Conservation (phyloP, 2,329 filamentous ascomycete genomes). For the Pezicula carpinea region DNA sequence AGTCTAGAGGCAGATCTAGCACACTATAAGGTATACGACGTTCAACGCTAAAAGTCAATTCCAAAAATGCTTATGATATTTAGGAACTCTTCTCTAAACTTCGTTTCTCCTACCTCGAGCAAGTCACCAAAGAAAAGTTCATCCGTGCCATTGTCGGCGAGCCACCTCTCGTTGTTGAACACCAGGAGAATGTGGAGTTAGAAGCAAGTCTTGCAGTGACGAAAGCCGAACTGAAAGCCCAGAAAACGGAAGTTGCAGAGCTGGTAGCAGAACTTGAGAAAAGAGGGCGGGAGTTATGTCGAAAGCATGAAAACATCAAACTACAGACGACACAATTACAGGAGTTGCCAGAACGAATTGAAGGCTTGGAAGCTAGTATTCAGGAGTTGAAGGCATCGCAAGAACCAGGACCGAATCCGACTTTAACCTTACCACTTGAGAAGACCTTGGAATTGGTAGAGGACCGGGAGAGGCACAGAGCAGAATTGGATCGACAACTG, state of each 20-base stretch:
- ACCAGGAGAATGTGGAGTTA: slow-evolving; percentile 74
- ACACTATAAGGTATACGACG: slow-evolving; percentile 68
- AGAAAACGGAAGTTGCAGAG: slow-evolving; percentile 73
- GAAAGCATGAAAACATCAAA: slow-evolving; percentile 46
- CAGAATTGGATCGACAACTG: slow-evolving; percentile 57
- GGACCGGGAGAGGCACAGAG: slow-evolving; percentile 44
- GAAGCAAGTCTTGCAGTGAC: slow-evolving; percentile 64
- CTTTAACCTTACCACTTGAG: slow-evolving; percentile 50
- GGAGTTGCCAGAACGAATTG: slow-evolving; percentile 47
- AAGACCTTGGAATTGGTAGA: slow-evolving; percentile 52
- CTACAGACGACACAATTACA: slow-evolving; percentile 43
- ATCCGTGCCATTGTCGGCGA: slow-evolving; percentile 88
- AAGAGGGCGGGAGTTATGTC: slow-evolving; percentile 53
- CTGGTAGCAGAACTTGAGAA: slow-evolving; percentile 70
- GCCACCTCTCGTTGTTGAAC: slow-evolving; percentile 78
- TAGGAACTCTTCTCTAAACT: slow-evolving; percentile 90
- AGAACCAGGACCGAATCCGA: slow-evolving; percentile 37
- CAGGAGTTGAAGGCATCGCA: slow-evolving; percentile 39
- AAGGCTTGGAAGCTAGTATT: slow-evolving; percentile 44
- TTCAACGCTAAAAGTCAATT: neutral
- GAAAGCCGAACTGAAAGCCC: slow-evolving; percentile 72
- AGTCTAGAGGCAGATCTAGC: slow-evolving; percentile 77
- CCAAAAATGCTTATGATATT: slow-evolving; percentile 4
- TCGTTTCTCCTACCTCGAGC: slow-evolving; percentile 95
- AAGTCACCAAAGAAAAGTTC: slow-evolving; percentile 98